Evolutionary conservation across 2,329 filamentous ascomycete genomes (phyloP), one percentile per base, ranked within the genome.

Genomic region (Apiospora saccharicola): DNA sequence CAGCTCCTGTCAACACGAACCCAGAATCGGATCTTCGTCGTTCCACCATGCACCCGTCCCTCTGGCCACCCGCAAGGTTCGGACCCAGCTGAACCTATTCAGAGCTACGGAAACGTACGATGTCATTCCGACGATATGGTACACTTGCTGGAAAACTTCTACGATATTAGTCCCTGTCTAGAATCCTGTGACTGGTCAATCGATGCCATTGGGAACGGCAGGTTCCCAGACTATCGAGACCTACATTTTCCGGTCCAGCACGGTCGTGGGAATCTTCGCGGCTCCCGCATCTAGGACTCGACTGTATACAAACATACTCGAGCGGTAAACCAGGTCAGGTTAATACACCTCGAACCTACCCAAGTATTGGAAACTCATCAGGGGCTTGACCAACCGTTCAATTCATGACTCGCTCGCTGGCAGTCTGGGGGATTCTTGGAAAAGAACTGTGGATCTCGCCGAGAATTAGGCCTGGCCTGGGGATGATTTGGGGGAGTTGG

Each of bases 81-180:
- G 57, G 34, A 19, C 30, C 57, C 57, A 19, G 13, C 30, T 64
- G 57, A 64, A 64, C 57, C 57, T 64, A 64, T 22, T 37, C 34
- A n/a, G 34, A 22, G 19, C 53, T 34, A 13, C 30, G 16, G 26
- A 37, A 61, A 37, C 53, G 30, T 61, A 37, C 53, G 53, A 61
- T 61, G 53, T n/a, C 53, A 61, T 61, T 61, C 53, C 53, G 53
- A n/a, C 30, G 53, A 61, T 61, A 5, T 61, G 53, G 53, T 61
- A 34, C 51, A 30, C 26, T 19, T 57, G 14, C 4, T 34, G 51
- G 51, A 22, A 24, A 24, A 57, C 51, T 57, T 57, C 34, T 57
- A 26, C 14, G 2, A 19, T 5, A 34, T 19, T 34, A 34, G 51
- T 34, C 10, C 13, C 13, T 16, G 13, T 19, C 51, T 34, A 57